A percentile compares a stretch with the other conserved stretches of the same genome.
Conservation (phyloP, 2,329 filamentous ascomycete genomes). For the Fusarium globosum region DNA sequence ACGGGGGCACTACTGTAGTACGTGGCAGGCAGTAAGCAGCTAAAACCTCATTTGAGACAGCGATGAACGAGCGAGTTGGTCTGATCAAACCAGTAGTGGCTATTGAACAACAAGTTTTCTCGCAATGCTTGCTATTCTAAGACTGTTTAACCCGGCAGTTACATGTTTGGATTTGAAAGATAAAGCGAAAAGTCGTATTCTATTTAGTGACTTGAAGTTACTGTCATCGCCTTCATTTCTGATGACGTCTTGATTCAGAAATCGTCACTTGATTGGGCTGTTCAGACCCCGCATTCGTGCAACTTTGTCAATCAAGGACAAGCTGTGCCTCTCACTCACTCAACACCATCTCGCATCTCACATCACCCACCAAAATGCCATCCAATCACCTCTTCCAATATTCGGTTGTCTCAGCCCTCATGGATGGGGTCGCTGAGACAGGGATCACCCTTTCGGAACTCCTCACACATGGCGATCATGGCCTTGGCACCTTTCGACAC, state of each 20-base stretch:
- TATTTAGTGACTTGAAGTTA: not conserved
- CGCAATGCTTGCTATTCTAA: too few relatives aligned
- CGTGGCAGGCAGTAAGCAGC: not conserved
- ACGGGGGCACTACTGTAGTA: not conserved
- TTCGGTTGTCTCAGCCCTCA: constrained; percentile 36
- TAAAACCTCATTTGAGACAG: not conserved
- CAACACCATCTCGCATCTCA: not conserved
- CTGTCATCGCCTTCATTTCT: too few relatives aligned
- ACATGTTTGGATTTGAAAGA: not conserved
- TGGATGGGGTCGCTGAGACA: constrained; percentile 35
- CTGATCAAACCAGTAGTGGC: too few relatives aligned
- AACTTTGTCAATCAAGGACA: not conserved
- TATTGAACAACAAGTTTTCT: not conserved
- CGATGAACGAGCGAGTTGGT: not conserved
- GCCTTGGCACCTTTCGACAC: constrained; percentile 36
- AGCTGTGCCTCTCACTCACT: not conserved
- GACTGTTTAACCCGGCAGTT: not conserved
- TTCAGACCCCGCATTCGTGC: not conserved
- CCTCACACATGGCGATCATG: constrained; percentile 23
- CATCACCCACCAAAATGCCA: constrained; percentile 4
- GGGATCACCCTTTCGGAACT: constrained; percentile 27
- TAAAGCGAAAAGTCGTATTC: not conserved
- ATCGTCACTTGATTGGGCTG: not conserved
- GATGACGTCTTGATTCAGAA: constrained; percentile 6
- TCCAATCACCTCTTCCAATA: constrained; percentile 34